Conservation (phyloP, 345 rosid species). For the Pistacia atlantica region DNA sequence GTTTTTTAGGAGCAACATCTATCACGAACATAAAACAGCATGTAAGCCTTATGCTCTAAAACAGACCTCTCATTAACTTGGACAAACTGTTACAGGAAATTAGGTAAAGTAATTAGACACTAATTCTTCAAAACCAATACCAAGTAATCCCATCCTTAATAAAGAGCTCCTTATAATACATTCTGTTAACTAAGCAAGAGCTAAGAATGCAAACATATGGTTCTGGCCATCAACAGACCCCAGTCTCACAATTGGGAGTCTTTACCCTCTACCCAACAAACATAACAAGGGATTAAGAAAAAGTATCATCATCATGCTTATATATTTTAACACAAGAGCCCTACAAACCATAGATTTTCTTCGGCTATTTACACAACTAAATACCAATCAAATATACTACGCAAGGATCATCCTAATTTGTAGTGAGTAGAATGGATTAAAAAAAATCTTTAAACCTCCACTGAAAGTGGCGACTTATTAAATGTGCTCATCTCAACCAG, state of each 20-base stretch:
- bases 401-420: too few species aligned
- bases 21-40: slow-evolving; percentile 96
- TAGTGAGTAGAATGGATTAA: too few species aligned
- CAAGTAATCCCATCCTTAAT: neutral
- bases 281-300: neutral
- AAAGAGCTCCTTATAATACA: neutral
- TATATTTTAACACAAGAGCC: too few species aligned
- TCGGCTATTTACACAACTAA: too few species aligned
- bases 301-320: too few species aligned
- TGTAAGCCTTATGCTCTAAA: slow-evolving; percentile 90
- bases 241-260: neutral
- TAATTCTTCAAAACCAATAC: slow-evolving; percentile 6
- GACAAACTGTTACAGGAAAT: slow-evolving; percentile 58
- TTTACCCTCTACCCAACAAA: neutral
- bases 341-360: too few species aligned
- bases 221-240: neutral
- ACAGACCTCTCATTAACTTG: slow-evolving; percentile 82
- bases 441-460: too few species aligned
- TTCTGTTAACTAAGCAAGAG: neutral
- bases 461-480: too few species aligned
- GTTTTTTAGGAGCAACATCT: slow-evolving; percentile 56
- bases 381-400: too few species aligned
- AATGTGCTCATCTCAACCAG: too few species aligned
- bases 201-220: neutral
- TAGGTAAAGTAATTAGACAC: neutral